A percentile compares a stretch with the other conserved stretches of the same genome.
phyloP scores from a whole-genome alignment of 208 protist species.

The Porcisia deanei region DNA sequence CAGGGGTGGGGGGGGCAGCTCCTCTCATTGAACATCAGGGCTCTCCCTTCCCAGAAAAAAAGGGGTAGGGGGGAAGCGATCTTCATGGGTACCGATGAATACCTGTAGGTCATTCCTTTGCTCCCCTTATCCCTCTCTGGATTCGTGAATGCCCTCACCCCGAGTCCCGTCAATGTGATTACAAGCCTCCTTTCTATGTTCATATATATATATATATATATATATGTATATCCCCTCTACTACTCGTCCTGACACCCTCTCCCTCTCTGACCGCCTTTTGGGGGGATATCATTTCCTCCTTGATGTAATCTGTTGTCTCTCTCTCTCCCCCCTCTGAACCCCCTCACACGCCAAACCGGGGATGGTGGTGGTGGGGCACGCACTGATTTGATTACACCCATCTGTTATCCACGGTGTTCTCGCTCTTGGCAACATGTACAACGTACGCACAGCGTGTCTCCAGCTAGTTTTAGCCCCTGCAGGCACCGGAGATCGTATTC shows the following conservation, averaged over 20 bases:
- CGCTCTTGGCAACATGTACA: background rate
- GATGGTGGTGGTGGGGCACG: background rate
- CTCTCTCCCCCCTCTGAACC: background rate
- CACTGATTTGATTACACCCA: background rate
- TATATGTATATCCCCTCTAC: too few relatives aligned
- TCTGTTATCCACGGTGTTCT: background rate
- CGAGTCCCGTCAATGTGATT: too few relatives aligned
- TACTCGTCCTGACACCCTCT: too few relatives aligned
- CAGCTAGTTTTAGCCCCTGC: background rate
- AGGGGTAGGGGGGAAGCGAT: too few relatives aligned
- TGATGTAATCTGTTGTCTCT: background rate
- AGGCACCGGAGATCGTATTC: background rate
- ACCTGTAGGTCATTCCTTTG: background rate
- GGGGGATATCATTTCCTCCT: too few relatives aligned
- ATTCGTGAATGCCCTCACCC: too few relatives aligned
- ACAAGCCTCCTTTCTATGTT: too few relatives aligned
- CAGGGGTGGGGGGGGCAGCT: background rate
- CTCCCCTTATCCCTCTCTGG: too few relatives aligned
- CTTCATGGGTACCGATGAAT: background rate
- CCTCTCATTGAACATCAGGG: background rate
- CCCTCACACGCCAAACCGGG: background rate
- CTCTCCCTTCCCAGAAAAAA: background rate
- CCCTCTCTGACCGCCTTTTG: too few relatives aligned
- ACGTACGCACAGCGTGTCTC: background rate
- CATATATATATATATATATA: too few relatives aligned